These are phyloP conservation scores for Fusarium equiseti DNA, from an alignment of 2,329 filamentous ascomycete genomes.

Conservation along the genomic window DNA sequence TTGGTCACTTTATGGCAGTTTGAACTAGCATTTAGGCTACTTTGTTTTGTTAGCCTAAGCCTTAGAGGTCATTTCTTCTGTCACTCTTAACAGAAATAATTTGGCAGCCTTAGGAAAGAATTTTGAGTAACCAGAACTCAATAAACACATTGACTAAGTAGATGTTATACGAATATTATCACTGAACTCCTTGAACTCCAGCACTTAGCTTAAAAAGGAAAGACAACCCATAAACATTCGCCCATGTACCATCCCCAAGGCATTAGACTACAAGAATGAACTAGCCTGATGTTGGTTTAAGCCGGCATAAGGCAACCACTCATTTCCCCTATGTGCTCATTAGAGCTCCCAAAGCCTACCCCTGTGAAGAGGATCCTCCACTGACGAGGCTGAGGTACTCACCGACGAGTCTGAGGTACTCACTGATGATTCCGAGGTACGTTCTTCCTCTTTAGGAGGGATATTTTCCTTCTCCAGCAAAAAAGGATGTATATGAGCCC, in stretches of 20 bases:
- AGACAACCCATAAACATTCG: too few species aligned
- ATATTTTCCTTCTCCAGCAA: background rate
- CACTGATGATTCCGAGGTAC: background rate
- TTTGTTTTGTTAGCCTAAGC: background rate
- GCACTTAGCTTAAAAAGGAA: too few species aligned
- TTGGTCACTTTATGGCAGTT: background rate
- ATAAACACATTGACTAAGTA: background rate
- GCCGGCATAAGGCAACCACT: too few species aligned
- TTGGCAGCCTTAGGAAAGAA: background rate
- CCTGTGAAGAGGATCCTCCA: background rate
- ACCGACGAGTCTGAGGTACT: too few species aligned
- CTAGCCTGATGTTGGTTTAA: too few species aligned
- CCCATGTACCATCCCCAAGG: too few species aligned
- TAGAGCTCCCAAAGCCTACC: too few species aligned
- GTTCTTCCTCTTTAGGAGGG: background rate
- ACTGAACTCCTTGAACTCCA: too few species aligned
- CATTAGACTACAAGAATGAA: too few species aligned
- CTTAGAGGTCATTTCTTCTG: too few species aligned
- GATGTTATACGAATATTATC: background rate
- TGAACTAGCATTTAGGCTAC: too few species aligned
- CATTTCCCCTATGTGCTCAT: too few species aligned
- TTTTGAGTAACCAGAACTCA: fast-evolving
- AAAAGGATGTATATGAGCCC: background rate
- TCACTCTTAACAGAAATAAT: background rate
- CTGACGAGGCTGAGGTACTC: background rate